A percentile compares a stretch with the other conserved stretches of the same genome.
Evolutionary conservation across 2,329 filamentous ascomycete genomes (phyloP).

Genomic region (Aspergillus bombycis): DNA sequence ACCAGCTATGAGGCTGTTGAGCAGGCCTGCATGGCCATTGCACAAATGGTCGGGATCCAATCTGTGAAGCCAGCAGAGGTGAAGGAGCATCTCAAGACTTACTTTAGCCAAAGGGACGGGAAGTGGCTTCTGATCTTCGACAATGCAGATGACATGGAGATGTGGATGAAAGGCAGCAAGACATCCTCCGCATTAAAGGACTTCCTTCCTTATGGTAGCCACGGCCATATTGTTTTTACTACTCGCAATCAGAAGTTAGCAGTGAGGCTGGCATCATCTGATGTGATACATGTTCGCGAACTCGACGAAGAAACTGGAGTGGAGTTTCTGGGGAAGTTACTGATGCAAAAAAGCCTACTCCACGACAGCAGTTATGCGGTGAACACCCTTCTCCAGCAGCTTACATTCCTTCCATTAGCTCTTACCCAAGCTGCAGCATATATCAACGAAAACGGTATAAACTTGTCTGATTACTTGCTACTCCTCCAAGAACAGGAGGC

Average conservation of each 20-base stretch:
- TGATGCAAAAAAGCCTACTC: conserved; percentile 5
- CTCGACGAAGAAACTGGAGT: conserved; percentile 3
- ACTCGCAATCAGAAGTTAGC: conserved; percentile 20
- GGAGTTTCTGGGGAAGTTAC: conserved; percentile 7
- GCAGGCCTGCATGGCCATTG: too few species aligned
- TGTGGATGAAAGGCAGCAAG: too few species aligned
- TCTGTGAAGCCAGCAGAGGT: too few species aligned
- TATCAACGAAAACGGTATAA: conserved; percentile 17
- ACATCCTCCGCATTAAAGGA: too few species aligned
- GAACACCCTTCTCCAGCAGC: conserved; percentile 7
- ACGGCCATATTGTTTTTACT: too few species aligned
- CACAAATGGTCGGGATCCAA: too few species aligned
- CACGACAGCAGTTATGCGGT: background rate
- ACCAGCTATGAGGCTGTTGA: too few species aligned
- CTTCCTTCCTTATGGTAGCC: too few species aligned
- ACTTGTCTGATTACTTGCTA: conserved; percentile 7
- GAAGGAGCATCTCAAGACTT: too few species aligned
- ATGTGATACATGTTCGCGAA: conserved; percentile 15
- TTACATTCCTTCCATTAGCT: conserved; percentile 19
- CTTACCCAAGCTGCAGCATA: conserved; percentile 13
- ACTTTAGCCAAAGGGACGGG: too few species aligned
- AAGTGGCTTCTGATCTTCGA: too few species aligned
- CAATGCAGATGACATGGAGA: too few species aligned
- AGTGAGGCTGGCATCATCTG: conserved; percentile 3
- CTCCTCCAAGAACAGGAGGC: conserved; percentile 14